Base-by-base conservation (phyloP, 768 basidiomycete genomes). In the Tylopilus rubrobrunneus region DNA sequence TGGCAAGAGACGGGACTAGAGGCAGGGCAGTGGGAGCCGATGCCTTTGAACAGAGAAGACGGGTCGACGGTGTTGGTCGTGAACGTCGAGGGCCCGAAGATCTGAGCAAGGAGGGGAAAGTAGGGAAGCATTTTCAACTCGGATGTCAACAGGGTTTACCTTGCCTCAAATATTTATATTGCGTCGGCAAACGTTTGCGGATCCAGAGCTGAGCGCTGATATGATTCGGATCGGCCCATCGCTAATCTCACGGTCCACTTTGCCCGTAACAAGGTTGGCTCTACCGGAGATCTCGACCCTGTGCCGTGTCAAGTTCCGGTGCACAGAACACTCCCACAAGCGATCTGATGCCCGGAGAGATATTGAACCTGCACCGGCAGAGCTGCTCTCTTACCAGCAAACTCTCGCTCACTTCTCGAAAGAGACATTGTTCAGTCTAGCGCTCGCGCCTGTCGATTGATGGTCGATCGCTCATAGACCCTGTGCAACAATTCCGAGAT, bases 1-100 rank as follows among this genome's bases (percentile, higher is more conserved):
- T 78, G 76, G 65, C 86, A 88, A 21, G 85, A 87, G 23, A 71
- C 63, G 1, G 74, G 63, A 3, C 79, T 77, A 50, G 71, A 69
- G 1, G 75, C 71, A 6, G 80, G 74, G 56, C 85, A 87, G 25
- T 80, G 74, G 5, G 83, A 84, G 55, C 72, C 69, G 25, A 77
- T 53, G 17, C 63, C 61, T 34, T 60, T 65, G 55, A 76, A 71
- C 31, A 74, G 47, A 41, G 67, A 53, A 29, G 56, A 52, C 3
- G 58, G 29, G n/a, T 64, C 63, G 23, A 59, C 54, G 10, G 58
- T 57, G 44, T 54, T 55, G 29, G 62, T 47, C 43, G 63, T 52
- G 47, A 65, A 46, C 49, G 63, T 47, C 37, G 66, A 43, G 15
- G 49, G 51, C 36, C 57, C 68, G 4, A 67, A 34, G 5, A 69